Percentiles rank a stretch among this genome's conserved stretches.
Conservation (phyloP, 2,329 filamentous ascomycete species). For the Eutypa lata region DNA sequence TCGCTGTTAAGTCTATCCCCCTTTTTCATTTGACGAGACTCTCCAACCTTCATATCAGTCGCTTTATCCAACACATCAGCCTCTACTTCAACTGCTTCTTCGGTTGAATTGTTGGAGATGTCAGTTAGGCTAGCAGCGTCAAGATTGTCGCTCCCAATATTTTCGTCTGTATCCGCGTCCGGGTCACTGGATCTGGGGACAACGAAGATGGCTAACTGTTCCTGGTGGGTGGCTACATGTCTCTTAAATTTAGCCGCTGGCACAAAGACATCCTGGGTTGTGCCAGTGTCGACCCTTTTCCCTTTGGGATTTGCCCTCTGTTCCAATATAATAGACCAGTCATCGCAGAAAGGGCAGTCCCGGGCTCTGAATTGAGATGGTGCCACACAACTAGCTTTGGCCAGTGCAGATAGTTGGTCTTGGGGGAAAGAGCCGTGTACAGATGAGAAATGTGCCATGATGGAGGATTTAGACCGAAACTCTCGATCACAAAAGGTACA, state of each 20-base stretch:
- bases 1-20: no score
- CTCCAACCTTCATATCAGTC: no score
- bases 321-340: constrained; percentile 18
- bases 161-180: not conserved
- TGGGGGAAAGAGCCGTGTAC: constrained; percentile 2
- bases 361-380: constrained; percentile 13
- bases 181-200: not conserved
- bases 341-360: constrained; percentile 28
- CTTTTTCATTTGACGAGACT: no score
- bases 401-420: constrained; percentile 15
- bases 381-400: constrained; percentile 19
- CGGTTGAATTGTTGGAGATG: no score
- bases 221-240: constrained; percentile 7
- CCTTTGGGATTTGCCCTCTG: not conserved
- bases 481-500: constrained; percentile 18
- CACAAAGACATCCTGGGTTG: not conserved
- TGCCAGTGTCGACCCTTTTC: not conserved
- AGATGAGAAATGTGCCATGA: not conserved
- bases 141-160: no score
- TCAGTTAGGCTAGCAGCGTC: no score
- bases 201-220: constrained; percentile 9
- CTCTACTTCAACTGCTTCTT: no score
- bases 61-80: no score
- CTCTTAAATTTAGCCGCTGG: not conserved
- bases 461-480: constrained; percentile 4